Base-by-base conservation (phyloP, 352 stramenopile species). In the Pythium pyrilobum region DNA sequence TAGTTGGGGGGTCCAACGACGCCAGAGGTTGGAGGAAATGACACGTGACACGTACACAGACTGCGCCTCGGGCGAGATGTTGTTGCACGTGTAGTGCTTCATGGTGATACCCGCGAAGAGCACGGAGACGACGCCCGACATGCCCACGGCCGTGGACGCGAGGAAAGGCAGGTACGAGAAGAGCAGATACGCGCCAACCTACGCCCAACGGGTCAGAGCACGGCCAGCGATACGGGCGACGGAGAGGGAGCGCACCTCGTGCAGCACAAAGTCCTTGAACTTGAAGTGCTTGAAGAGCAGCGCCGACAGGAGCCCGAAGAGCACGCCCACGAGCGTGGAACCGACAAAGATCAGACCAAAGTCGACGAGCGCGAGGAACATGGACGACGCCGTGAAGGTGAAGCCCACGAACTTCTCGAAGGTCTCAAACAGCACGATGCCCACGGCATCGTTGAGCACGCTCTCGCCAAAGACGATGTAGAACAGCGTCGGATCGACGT, bases 391-490 rank as follows among this genome's bases (percentile, higher is more conserved):
- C 31, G 50, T 67, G 42, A 84, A 66, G 11, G 75, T 67, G 13
- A 68, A 66, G 11, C 70, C 68, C 4, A 94, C 64, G 57, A 88
- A 87, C 48, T 89, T 81, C 8, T 68, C 57, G 49, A 85, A 85
- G 9, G 78, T 77, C 20, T 87, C 67, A 51, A 91, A 96, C 1
- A 93, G 56, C 11, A 91, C 79, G 31, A 96, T 79, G 2, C 65
- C 68, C 7, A 94, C 71, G 11, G 82, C 82, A 60, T 96, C 85
- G 56, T 94, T 96, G 20, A 96, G 63, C 20, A 87, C 79, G 13
- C 64, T 82, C 63, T 96, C 85, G 33, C 85, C 85, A 73, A 94
- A 94, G 4, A 92, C 74, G 18, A 96, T 64, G 58, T 90, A 94
- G 63, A 93, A 93, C 15, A 96, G 53, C 27, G 71, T 77, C 29